A percentile compares a stretch with the other conserved stretches of the same genome.
Evolutionary conservation across 2,329 filamentous ascomycete genomes (phyloP).

Genomic region (Fusarium redolens): DNA sequence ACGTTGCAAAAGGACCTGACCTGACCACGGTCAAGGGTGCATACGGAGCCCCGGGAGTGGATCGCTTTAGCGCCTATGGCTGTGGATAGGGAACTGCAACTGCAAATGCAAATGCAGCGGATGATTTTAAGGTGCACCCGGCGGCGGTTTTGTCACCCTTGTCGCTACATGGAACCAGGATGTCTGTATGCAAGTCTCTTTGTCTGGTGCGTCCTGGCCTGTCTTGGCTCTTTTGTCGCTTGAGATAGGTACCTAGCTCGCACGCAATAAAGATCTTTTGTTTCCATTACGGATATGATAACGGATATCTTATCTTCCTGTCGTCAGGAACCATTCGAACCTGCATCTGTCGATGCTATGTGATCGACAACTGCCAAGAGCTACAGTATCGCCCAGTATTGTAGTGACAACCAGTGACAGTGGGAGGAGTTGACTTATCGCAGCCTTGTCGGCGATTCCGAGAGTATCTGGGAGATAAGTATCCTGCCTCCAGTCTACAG

Average conservation of each 20-base stretch:
- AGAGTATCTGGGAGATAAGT: constrained; percentile 12
- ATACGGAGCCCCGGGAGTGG: constrained; percentile 42
- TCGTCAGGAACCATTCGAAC: constrained; percentile 28
- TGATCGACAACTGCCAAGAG: constrained; percentile 21
- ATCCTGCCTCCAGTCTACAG: not conserved
- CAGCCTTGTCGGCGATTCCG: constrained; percentile 40
- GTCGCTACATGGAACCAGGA: constrained; percentile 9
- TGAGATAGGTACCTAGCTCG: constrained; percentile 30
- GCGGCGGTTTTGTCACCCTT: constrained; percentile 41
- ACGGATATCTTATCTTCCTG: constrained; percentile 39
- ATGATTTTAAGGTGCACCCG: constrained; percentile 47
- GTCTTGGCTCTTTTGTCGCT: constrained; percentile 34
- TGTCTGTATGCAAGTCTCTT: constrained; percentile 21
- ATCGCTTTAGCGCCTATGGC: constrained; percentile 43
- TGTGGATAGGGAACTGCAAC: not conserved
- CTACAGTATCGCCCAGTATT: not conserved
- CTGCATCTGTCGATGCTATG: constrained; percentile 27
- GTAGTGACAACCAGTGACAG: not conserved
- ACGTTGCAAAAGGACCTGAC: constrained; percentile 43
- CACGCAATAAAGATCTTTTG: constrained; percentile 41
- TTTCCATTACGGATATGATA: constrained; percentile 42
- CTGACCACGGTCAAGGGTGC: constrained; percentile 24
- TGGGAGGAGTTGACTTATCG: constrained; percentile 15
- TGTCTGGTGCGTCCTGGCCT: constrained; percentile 14
- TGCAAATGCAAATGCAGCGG: constrained; percentile 37